phyloP scores from a whole-genome alignment of 2,329 filamentous ascomycete species.

The Venturia asperata region DNA sequence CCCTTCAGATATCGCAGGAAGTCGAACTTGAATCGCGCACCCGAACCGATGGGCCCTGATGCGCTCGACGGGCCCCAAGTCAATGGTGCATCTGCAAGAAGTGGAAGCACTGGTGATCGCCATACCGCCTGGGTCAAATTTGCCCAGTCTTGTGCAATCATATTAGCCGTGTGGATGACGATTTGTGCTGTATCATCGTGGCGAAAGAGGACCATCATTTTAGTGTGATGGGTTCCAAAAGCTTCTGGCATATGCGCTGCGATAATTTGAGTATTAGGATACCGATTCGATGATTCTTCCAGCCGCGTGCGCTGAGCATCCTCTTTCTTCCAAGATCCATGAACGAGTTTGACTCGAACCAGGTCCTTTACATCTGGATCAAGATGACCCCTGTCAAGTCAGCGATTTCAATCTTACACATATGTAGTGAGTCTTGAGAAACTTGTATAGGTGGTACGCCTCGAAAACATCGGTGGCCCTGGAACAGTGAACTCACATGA shows the following conservation, averaged over 20 bases:
- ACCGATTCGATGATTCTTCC: constrained; percentile 54
- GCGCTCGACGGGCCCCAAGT: constrained; percentile 2
- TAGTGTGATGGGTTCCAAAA: constrained; percentile 79
- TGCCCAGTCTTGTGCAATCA: constrained; percentile 80
- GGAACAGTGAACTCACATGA: constrained; percentile 40
- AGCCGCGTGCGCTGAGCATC: constrained; percentile 44
- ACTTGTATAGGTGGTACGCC: constrained; percentile 11
- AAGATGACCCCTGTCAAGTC: constrained; percentile 38
- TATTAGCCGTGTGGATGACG: constrained; percentile 82
- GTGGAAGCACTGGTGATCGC: constrained; percentile 54
- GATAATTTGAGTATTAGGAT: constrained; percentile 58
- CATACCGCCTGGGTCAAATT: constrained; percentile 84
- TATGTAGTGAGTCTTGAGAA: no score
- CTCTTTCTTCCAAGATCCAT: constrained; percentile 63
- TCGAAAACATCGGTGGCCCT: not conserved
- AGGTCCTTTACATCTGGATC: constrained; percentile 48
- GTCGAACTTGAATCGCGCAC: constrained; percentile 66
- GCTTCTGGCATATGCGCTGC: constrained; percentile 72
- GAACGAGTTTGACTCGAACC: constrained; percentile 52
- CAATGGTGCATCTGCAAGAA: constrained; percentile 12
- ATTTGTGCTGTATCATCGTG: constrained; percentile 71
- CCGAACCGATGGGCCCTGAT: constrained; percentile 47
- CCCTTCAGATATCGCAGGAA: constrained; percentile 63
- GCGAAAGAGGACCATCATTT: constrained; percentile 79
- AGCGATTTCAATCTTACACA: not conserved